Base-by-base conservation (phyloP, 139 green algal species). In the Micromonas commoda region DNA sequence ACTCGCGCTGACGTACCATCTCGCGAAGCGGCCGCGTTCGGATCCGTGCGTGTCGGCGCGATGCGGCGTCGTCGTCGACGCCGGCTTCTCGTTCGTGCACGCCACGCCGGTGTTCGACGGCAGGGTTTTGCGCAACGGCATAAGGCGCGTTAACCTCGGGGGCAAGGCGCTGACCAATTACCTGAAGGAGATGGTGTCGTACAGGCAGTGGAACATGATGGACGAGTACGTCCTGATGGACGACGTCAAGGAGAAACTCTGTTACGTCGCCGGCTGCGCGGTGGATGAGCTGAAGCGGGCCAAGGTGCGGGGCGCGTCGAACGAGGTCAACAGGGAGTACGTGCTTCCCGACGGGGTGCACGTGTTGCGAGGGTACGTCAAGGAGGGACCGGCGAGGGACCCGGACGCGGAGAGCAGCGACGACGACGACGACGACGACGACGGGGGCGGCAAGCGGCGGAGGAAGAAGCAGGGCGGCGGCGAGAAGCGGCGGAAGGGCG, bases 141-240 rank as follows among this genome's bases (percentile, higher is more conserved):
- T 78, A 0, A 69, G 28, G 2, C 35, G 72, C 29, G 68, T 78
- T 3, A 78, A 78, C 28, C 33, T 78, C n/a, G 95, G 95, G 1
- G 95, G 95, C 82, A 98, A 97, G 84, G 87, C 87, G n/a, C 85
- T 99, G 64, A 98, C 94, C 24, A 99, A 99, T 84, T 91, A 93
- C 76, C 83, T 99, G 39, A 98, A 97, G 77, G 95, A 98, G 85
- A 70, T 96, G 9, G 90, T 98, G 21, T 95, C 87, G 9, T 97
- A 93, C 87, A 87, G 85, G 80, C 84, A 77, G 31, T 85, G 97
- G 21, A 97, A 99, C 83, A 92, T 99, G 87, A 96, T 95, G 89
- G 94, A 97, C 26, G 95, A 99, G 79, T 85, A 86, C 0, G 93
- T 91, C 78, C 80, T 98, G 26, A 87, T 98, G 76, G 95, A 99